Base-by-base conservation (phyloP, 257 asterid species). In the Orobanche coerulescens region DNA sequence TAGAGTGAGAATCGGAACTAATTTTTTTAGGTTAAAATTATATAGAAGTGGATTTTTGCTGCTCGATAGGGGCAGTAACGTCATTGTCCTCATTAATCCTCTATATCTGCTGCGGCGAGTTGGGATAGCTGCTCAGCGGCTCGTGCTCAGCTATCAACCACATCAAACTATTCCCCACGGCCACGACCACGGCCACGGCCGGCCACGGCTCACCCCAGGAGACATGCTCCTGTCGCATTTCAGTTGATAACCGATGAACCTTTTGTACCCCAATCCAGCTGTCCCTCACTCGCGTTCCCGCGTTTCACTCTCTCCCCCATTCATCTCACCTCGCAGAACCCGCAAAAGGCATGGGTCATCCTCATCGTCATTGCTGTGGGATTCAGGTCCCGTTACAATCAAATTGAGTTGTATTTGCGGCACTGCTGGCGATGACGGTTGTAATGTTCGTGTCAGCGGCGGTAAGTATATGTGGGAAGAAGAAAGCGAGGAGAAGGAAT, bases 401-500 rank as follows among this genome's bases (percentile, higher is more conserved):
- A 66, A 60, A 72, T 72, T 64, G 59, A 47, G 58, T 49, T 62
- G 74, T 61, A 30, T 18, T 40, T 58, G 61, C 64, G 36, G 25
- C 1, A 37, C 48, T 10, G 18, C 63, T 13, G 25, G 70, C 46
- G 11, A 12, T 1, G 71, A 59, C 14, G 70, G 58, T 9, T 48
- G 49, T 48, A 44, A 16, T 26, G 36, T 42, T 33, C 67, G 47
- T 13, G 30, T 14, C 52, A 58, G 61, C 57, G 70, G 57, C 46
- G 59, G 52, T 12, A 46, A 54, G 19, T 71, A 51, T 60, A 12
- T 24, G 8, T 13, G 61, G 74, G 83, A 67, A 52, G 84, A 67
- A 52, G 84, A 77, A 68, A 46, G 59, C 42, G 81, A 74, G 19
- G 84, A 78, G 31, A 79, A 74, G 19, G 84, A 78, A 26, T 73